Evolutionary conservation across 2,329 filamentous ascomycete genomes (phyloP).

Genomic region (Penicillium sp.): DNA sequence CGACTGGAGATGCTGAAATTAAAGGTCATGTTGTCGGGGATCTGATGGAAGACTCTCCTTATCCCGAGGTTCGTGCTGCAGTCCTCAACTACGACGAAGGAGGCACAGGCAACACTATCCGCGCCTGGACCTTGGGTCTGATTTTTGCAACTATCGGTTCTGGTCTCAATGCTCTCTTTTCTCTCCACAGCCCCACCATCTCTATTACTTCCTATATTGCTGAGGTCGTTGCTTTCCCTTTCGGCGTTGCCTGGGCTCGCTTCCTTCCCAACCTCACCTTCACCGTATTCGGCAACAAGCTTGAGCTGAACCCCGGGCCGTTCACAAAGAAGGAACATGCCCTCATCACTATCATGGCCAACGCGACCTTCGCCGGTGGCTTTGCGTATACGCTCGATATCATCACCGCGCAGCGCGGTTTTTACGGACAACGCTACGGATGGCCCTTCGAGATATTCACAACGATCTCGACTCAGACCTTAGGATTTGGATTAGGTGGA

Average conservation of each 20-base stretch:
- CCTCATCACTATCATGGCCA: constrained; percentile 54
- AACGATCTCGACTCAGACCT: constrained; percentile 65
- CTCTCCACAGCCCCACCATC: constrained; percentile 57
- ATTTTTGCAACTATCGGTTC: constrained; percentile 62
- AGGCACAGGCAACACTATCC: constrained; percentile 62
- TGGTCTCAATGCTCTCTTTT: constrained; percentile 60
- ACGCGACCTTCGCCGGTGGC: constrained; percentile 62
- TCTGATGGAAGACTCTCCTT: no score
- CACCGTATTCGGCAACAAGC: constrained; percentile 37
- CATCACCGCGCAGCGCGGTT: constrained; percentile 67
- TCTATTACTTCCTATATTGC: constrained; percentile 61
- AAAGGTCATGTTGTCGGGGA: no score
- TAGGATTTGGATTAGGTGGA: constrained; percentile 68
- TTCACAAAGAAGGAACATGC: constrained; percentile 51
- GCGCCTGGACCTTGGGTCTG: constrained; percentile 63
- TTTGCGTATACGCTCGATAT: constrained; percentile 71
- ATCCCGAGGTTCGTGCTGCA: constrained; percentile 59
- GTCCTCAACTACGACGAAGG: constrained; percentile 65
- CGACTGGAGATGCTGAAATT: no score
- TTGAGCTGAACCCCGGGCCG: constrained; percentile 43
- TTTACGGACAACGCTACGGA: constrained; percentile 69
- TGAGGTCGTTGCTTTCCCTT: constrained; percentile 61
- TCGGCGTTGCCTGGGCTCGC: constrained; percentile 41
- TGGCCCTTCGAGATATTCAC: constrained; percentile 65
- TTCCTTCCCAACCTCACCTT: constrained; percentile 39